Percentiles rank a stretch among this genome's conserved stretches.
Conservation (phyloP, 257 asterid species). For the Solanum paucissectum region DNA sequence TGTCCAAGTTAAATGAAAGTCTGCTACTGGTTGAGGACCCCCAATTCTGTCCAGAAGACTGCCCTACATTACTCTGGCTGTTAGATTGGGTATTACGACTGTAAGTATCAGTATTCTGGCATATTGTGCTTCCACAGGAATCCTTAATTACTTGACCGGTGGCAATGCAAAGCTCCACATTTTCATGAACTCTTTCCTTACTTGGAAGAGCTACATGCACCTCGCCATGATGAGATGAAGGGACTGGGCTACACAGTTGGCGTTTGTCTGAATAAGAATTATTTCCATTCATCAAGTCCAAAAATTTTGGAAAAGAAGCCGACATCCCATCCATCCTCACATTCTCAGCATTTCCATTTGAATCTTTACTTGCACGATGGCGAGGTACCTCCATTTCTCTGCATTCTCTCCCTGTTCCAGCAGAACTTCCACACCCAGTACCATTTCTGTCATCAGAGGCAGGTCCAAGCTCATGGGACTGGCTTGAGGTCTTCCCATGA, state of each 20-base stretch:
- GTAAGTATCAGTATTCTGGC: slow-evolving; percentile 4
- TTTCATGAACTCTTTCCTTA: not conserved
- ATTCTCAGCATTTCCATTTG: not conserved
- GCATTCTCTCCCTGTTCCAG: not conserved
- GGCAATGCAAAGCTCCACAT: not conserved
- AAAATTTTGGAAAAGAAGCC: not conserved
- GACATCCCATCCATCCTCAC: not conserved
- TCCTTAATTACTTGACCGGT: not conserved
- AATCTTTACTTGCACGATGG: not conserved
- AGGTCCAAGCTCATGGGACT: slow-evolving; percentile 15
- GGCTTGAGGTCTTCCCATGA: slow-evolving; percentile 14
- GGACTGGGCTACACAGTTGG: not conserved
- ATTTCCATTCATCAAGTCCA: slow-evolving; percentile 6
- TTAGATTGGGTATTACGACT: slow-evolving; percentile 15
- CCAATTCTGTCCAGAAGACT: slow-evolving; percentile 32
- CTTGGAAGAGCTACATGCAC: not conserved
- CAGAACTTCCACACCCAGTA: not conserved
- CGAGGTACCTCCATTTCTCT: slow-evolving; percentile 1
- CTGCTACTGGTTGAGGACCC: slow-evolving; percentile 8
- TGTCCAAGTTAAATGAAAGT: slow-evolving; percentile 10
- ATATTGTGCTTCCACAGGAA: not conserved
- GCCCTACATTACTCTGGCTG: slow-evolving; percentile 12
- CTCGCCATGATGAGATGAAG: not conserved
- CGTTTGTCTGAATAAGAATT: slow-evolving; percentile 5
- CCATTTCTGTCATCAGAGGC: slow-evolving; percentile 10